Evolutionary conservation across 176 grass and related monocot species (phyloP).

Genomic region (Lolium perenne): DNA sequence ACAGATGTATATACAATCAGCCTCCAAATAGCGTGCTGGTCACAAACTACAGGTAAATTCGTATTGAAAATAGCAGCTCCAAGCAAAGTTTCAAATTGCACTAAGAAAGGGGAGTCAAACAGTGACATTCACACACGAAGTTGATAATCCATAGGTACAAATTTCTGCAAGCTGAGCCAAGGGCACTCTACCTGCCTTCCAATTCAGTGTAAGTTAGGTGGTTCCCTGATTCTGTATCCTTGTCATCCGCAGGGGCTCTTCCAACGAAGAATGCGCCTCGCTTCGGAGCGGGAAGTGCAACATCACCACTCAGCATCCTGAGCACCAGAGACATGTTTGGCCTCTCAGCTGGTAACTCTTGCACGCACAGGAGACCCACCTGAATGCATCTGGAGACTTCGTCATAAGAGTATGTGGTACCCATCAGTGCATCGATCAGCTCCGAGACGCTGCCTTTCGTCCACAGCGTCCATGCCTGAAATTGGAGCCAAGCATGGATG

Average conservation of each 20-base stretch:
- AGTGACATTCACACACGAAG: not conserved
- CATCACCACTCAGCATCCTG: conserved; percentile 68
- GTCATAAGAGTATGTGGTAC: conserved; percentile 10
- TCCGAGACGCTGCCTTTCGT: conserved; percentile 46
- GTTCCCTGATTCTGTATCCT: conserved; percentile 36
- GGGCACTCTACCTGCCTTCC: conserved; percentile 42
- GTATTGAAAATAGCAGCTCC: not conserved
- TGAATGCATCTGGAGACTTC: conserved; percentile 66
- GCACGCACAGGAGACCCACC: conserved; percentile 78
- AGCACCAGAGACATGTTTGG: conserved; percentile 59
- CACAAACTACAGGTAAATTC: conserved; percentile 23
- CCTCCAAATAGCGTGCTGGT: not conserved
- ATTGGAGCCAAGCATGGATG: not conserved
- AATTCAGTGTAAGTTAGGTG: conserved; percentile 39
- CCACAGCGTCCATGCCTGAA: conserved; percentile 75
- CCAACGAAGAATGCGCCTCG: conserved; percentile 57
- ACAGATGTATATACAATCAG: not conserved
- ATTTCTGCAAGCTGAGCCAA: not conserved
- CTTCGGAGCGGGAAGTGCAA: conserved; percentile 50
- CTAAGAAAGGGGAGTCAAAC: not conserved
- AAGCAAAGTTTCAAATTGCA: not conserved
- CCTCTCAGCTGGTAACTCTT: conserved; percentile 67
- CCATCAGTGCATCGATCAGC: conserved; percentile 63
- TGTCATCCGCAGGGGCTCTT: conserved; percentile 21
- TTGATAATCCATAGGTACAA: not conserved